Base-by-base conservation (phyloP, 441 rosid species). In the Flueggea neowawraea region DNA sequence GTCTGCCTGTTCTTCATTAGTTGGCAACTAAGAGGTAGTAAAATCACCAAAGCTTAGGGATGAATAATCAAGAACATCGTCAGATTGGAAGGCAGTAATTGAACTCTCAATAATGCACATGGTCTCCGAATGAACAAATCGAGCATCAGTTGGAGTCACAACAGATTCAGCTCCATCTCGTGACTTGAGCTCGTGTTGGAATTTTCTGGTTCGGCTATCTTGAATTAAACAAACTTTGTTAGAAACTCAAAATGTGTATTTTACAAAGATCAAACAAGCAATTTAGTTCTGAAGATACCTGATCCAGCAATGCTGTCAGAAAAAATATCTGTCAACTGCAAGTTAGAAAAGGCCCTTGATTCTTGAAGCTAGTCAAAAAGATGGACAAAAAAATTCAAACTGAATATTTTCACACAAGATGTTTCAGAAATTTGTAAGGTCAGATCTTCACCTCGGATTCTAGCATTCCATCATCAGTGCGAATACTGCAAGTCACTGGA, bases 101-200 rank as follows among this genome's bases (percentile, higher is more conserved):
- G 28, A 22, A 22, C 28, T 22, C 28, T 22, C 28, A 22, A 0
- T 22, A 22, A 69, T 58, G 68, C 55, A 55, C 39, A 63, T 63
- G 53, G 73, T 62, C 67, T 72, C 80, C 51, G 78, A 61, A 58
- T 72, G 53, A 62, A 49, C 55, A 61, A 53, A 62, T 14, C 47
- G 65, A 54, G 54, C 16, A 55, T 70, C 68, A 47, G 61, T 62
- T 39, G 64, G 58, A 57, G 58, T 57, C 60, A 66, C 64, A 55
- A 65, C 69, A 63, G 71, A 65, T 47, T 67, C 77, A 72, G 63
- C 57, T 15, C 52, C 68, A 63, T 61, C 75, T 53, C 28, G 78
- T 58, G 73, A 62, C 73, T 77, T 69, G 39, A 76, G 78, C 66
- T 79, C 75, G 63, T 91, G 82, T 68, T 76, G 76, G 61, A 73